Percentiles rank a stretch among this genome's conserved stretches.
Evolutionary conservation across 305 asterid genomes (phyloP).

Genomic region (Fraxinus latifolia): DNA sequence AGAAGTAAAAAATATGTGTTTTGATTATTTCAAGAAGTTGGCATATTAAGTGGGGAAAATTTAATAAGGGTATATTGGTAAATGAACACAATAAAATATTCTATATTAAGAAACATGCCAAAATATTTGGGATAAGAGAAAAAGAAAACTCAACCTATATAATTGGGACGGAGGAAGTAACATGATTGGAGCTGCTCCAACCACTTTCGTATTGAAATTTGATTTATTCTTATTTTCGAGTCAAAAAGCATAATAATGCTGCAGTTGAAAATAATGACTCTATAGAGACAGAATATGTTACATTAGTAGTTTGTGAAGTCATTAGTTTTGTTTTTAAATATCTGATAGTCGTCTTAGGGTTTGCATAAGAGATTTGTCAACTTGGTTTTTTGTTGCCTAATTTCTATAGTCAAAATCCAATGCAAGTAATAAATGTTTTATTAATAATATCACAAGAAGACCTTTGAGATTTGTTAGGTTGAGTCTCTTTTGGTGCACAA

Average conservation of each 20-base stretch:
- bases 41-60: too few species aligned
- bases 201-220: not conserved
- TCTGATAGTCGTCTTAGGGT: conserved; percentile 22
- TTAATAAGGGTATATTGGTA: too few species aligned
- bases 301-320: conserved; percentile 21
- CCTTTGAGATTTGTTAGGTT: conserved; percentile 19
- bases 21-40: too few species aligned
- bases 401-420: conserved; percentile 28
- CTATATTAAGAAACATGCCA: too few species aligned
- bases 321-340: conserved; percentile 26
- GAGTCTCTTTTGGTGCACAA: conserved; percentile 19
- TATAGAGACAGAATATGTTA: not conserved
- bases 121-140: too few species aligned
- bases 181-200: not conserved
- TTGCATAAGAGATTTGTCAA: conserved; percentile 22
- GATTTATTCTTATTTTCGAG: conserved; percentile 2
- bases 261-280: conserved; percentile 18
- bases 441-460: conserved; percentile 13
- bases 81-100: too few species aligned
- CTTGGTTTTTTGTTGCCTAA: conserved; percentile 28
- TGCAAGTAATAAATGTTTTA: not conserved
- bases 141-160: too few species aligned
- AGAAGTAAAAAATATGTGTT: too few species aligned
- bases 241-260: conserved; percentile 22
- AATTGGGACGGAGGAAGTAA: too few species aligned